Conservation (phyloP, 148 eudicot genomes). For the Tetragonia tetragonoides region DNA sequence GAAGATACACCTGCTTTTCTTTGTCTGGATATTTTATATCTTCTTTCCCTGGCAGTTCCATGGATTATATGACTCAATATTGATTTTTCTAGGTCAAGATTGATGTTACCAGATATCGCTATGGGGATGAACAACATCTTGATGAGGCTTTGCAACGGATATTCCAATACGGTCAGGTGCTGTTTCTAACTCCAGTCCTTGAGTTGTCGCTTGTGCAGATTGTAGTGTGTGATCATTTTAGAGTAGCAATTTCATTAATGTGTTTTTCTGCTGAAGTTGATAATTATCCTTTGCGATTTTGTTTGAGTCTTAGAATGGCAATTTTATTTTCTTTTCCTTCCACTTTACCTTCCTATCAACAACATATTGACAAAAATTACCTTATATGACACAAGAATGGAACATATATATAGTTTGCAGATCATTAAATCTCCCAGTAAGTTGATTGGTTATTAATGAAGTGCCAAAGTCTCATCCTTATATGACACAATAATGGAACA, state of each 20-base stretch:
- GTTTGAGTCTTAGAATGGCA: not conserved
- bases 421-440: not conserved
- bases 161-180: conserved; percentile 91
- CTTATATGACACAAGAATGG: not conserved
- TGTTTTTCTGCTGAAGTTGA: not conserved
- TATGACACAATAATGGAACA: too few relatives aligned
- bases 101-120: conserved; percentile 91
- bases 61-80: conserved; percentile 16
- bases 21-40: not conserved
- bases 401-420: not conserved
- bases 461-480: not conserved
- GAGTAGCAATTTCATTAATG: not conserved
- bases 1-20: not conserved
- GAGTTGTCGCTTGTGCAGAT: not conserved
- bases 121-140: conserved; percentile 97
- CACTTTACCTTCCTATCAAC: not conserved
- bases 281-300: not conserved
- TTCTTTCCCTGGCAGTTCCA: conserved; percentile 8
- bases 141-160: conserved; percentile 95
- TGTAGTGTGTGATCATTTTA: not conserved
- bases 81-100: conserved; percentile 60
- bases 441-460: not conserved
- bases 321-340: not conserved
- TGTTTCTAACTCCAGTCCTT: conserved; percentile 22
- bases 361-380: not conserved